These are phyloP conservation scores for Neurospora terricola DNA, from an alignment of 495 filamentous ascomycete genomes.

Conservation along the genomic window DNA sequence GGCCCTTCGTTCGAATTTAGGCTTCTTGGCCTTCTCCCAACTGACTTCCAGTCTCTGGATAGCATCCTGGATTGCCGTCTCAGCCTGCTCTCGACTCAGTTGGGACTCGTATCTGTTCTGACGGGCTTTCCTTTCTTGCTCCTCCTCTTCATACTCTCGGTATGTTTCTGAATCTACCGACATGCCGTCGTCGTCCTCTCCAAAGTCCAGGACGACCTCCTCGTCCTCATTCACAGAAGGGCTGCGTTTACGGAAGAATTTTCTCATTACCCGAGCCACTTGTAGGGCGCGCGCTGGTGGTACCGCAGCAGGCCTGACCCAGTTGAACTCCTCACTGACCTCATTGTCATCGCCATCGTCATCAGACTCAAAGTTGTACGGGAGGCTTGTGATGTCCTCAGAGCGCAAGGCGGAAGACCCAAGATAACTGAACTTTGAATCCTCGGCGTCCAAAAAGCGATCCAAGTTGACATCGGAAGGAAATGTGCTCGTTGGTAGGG, in stretches of 20 bases:
- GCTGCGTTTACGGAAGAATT: constrained; percentile 19
- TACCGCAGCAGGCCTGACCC: constrained; percentile 5
- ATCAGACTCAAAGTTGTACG: background rate
- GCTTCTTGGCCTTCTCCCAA: constrained; percentile 49
- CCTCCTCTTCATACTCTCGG: constrained; percentile 32
- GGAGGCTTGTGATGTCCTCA: background rate
- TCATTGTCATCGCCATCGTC: background rate
- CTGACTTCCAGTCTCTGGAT: constrained; percentile 40
- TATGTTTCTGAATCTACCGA: constrained; percentile 44
- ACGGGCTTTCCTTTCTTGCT: constrained; percentile 4
- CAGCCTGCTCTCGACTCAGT: constrained; percentile 39
- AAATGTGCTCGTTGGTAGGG: background rate
- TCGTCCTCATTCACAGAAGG: constrained; percentile 32
- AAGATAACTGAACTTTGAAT: constrained; percentile 5
- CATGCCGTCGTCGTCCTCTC: constrained; percentile 57
- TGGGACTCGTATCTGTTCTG: background rate
- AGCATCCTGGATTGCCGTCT: constrained; percentile 40
- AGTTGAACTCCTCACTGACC: constrained; percentile 14
- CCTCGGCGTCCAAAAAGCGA: background rate
- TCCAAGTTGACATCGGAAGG: background rate
- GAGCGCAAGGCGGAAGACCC: background rate
- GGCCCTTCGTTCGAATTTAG: constrained; percentile 43
- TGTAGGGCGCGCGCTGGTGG: constrained; percentile 33
- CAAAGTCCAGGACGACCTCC: constrained; percentile 48
- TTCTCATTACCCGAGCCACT: constrained; percentile 28